phyloP scores from a whole-genome alignment of 805 yeast genomes.

The Priceomyces castillae region DNA sequence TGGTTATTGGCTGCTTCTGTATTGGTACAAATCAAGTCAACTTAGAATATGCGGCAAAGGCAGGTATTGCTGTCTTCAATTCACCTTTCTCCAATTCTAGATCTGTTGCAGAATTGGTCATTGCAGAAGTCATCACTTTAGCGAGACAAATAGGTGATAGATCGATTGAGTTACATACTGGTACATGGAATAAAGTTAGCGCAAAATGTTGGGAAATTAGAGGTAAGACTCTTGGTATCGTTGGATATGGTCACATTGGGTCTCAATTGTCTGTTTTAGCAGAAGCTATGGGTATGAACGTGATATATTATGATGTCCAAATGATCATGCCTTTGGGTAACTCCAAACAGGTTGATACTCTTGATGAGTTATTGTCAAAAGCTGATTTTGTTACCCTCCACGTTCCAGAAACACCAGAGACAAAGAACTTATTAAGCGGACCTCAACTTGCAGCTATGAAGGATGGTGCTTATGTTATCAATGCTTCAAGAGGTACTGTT shows the following conservation, averaged over 20 bases:
- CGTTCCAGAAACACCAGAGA: constrained; percentile 92
- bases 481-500: constrained; percentile 97
- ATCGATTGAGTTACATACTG: constrained; percentile 91
- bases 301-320: constrained; percentile 83
- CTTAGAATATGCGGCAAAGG: constrained; percentile 83
- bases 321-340: constrained; percentile 97
- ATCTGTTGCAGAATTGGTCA: constrained; percentile 96
- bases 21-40: constrained; percentile 99
- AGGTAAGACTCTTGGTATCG: constrained; percentile 95
- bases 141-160: constrained; percentile 98
- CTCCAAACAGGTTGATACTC: constrained; percentile 85
- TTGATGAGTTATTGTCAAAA: constrained; percentile 73
- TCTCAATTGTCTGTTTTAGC: constrained; percentile 95
- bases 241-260: constrained; percentile 98
- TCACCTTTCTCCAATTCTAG: constrained; percentile 98
- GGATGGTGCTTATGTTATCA: constrained; percentile 89
- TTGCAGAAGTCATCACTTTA: constrained; percentile 88
- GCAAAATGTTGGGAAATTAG: constrained; percentile 98
- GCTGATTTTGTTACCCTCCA: constrained; percentile 92
- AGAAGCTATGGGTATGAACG: constrained; percentile 97
- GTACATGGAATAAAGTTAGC: constrained; percentile 96
- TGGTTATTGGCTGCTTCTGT: constrained; percentile 95
- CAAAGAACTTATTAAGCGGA: constrained; percentile 82
- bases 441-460: constrained; percentile 96
- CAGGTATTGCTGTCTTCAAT: constrained; percentile 95